phyloP scores from a whole-genome alignment of 768 basidiomycete species.

The Tubosaeta sp. region DNA sequence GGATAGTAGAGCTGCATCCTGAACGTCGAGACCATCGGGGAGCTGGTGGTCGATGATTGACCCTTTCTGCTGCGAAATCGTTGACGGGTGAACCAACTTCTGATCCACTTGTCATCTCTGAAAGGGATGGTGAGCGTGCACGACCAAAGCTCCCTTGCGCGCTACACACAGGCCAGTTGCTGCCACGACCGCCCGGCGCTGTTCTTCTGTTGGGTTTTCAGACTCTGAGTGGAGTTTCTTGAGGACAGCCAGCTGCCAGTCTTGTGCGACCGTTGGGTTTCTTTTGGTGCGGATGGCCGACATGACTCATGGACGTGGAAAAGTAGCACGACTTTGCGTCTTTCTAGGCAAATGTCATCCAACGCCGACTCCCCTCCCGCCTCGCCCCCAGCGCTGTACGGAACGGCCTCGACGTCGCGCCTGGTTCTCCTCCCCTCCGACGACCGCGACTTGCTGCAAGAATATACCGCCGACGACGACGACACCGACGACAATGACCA shows the following conservation, averaged over 20 bases:
- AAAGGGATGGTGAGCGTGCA: slow-evolving; percentile 4
- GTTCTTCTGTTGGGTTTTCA: slow-evolving; percentile 20
- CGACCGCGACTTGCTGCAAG: slow-evolving; percentile 21
- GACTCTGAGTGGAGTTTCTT: slow-evolving; percentile 21
- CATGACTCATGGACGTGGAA: background rate
- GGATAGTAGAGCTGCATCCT: slow-evolving; percentile 6
- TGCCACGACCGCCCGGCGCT: slow-evolving; percentile 16
- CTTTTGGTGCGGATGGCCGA: background rate
- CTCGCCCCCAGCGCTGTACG: slow-evolving; percentile 17
- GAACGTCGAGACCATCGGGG: slow-evolving; percentile 8
- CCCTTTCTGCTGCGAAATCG: slow-evolving; percentile 18
- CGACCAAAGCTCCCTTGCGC: slow-evolving; percentile 1
- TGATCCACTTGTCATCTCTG: slow-evolving; percentile 30
- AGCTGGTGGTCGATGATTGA: background rate
- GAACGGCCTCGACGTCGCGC: slow-evolving; percentile 44
- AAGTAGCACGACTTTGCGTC: slow-evolving; percentile 14
- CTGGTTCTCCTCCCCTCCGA: slow-evolving; percentile 61
- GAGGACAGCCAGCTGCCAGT: slow-evolving; percentile 30
- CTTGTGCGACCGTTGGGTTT: slow-evolving; percentile 16
- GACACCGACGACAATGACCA: slow-evolving; percentile 32
- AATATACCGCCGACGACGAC: slow-evolving; percentile 42
- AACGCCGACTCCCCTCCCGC: slow-evolving; percentile 2
- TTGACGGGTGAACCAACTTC: slow-evolving; percentile 28
- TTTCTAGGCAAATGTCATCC: background rate
- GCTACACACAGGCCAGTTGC: slow-evolving; percentile 31